Conservation (phyloP, 352 stramenopile genomes). For the Pythium pectinolyticum region DNA sequence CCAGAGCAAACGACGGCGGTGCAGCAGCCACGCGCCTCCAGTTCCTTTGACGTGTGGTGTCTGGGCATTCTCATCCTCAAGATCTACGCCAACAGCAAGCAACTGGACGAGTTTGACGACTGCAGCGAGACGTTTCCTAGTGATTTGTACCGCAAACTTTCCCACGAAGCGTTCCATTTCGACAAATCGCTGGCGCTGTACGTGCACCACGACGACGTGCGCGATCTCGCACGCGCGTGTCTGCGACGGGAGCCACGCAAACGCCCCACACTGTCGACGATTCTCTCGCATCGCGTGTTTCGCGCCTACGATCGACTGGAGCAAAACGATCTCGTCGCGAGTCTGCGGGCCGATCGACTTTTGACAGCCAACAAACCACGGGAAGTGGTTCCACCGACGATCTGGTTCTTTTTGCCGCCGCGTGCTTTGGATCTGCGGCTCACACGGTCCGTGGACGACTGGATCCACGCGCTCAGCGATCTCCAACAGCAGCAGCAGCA, state of each 20-base stretch:
- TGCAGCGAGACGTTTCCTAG: slow-evolving; percentile 31
- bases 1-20: slow-evolving; percentile 18
- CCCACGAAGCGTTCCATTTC: slow-evolving; percentile 34
- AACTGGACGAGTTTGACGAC: slow-evolving; percentile 49
- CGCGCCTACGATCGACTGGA: slow-evolving; percentile 27
- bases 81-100: slow-evolving; percentile 43
- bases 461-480: slow-evolving; percentile 40
- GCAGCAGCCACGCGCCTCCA: slow-evolving; percentile 30
- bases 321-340: slow-evolving; percentile 19
- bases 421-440: slow-evolving; percentile 36
- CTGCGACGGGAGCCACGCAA: slow-evolving; percentile 35
- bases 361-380: slow-evolving; percentile 21
- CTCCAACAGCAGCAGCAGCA: slow-evolving; percentile 34
- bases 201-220: slow-evolving; percentile 44
- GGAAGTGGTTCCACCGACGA: slow-evolving; percentile 46
- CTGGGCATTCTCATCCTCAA: slow-evolving; percentile 61
- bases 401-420: slow-evolving; percentile 67
- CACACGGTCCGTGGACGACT: slow-evolving; percentile 45
- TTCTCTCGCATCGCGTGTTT: slow-evolving; percentile 46
- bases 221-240: slow-evolving; percentile 44
- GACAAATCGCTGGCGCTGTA: slow-evolving; percentile 52
- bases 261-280: slow-evolving; percentile 38
- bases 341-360: slow-evolving; percentile 21
- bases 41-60: slow-evolving; percentile 59
- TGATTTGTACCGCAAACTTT: slow-evolving; percentile 41